Percentiles rank a stretch among this genome's conserved stretches.
These are phyloP conservation scores for Didymella pinodella DNA, from an alignment of 2,329 filamentous ascomycete species.

Conservation along the genomic window DNA sequence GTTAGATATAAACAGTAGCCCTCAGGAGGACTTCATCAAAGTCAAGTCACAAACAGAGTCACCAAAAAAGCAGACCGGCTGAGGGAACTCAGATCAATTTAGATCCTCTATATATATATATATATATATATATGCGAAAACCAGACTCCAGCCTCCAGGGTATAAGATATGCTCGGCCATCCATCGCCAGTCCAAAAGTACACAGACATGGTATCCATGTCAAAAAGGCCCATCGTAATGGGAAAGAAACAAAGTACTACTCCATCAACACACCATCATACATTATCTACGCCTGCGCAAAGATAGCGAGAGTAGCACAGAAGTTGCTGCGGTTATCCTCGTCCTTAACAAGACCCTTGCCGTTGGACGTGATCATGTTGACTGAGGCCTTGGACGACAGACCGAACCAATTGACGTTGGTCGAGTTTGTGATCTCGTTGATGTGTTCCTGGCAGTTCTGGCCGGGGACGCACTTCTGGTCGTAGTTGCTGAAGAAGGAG, in stretches of 20 bases:
- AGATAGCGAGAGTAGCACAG: constrained; percentile 57
- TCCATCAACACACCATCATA: constrained; percentile 24
- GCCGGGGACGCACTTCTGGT: constrained; percentile 56
- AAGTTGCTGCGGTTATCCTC: constrained; percentile 59
- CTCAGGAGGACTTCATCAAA: not conserved
- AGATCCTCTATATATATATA: constrained; percentile 13
- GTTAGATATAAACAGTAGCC: not conserved
- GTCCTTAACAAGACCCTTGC: constrained; percentile 50
- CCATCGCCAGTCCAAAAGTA: constrained; percentile 15
- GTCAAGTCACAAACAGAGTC: not conserved
- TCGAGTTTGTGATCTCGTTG: constrained; percentile 54
- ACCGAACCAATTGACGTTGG: constrained; percentile 57
- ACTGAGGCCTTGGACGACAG: constrained; percentile 59
- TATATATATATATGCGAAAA: constrained; percentile 10
- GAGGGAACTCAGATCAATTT: constrained; percentile 17
- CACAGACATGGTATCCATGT: constrained; percentile 6
- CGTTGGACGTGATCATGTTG: constrained; percentile 57
- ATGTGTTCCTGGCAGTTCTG: constrained; percentile 62
- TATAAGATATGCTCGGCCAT: constrained; percentile 23
- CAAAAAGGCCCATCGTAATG: constrained; percentile 20
- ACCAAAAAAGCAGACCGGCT: too few species aligned
- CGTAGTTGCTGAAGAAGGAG: constrained; percentile 67
- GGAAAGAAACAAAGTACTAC: constrained; percentile 35
- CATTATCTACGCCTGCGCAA: constrained; percentile 29
- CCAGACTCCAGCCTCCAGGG: constrained; percentile 20